These are phyloP conservation scores for Leonotis leonurus DNA, from an alignment of 257 asterid species.

Conservation along the genomic window DNA sequence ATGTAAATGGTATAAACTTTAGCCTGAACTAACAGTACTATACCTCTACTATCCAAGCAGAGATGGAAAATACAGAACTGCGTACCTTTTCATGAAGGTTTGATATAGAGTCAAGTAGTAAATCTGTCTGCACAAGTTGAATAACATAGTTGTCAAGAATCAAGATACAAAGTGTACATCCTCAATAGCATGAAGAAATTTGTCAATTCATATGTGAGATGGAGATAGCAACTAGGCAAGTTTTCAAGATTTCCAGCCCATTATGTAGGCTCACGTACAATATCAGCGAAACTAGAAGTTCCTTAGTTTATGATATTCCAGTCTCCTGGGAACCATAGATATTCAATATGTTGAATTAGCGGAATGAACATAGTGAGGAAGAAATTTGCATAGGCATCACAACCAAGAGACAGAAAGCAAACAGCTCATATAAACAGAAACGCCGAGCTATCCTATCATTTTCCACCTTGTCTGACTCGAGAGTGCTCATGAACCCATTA, in stretches of 20 bases:
- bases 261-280: neutral
- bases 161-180: neutral
- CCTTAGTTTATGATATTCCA: neutral
- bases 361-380: neutral
- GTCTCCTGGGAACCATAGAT: neutral
- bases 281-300: neutral
- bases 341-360: neutral
- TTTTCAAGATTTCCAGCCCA: neutral
- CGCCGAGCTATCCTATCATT: neutral
- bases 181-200: neutral
- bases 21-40: neutral
- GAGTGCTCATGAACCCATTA: neutral
- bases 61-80: neutral
- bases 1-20: neutral
- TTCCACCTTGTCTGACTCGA: neutral
- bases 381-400: neutral
- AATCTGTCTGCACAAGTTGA: constrained; percentile 33
- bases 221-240: neutral
- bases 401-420: neutral
- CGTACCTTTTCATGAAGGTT: constrained; percentile 45
- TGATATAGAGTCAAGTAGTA: constrained; percentile 34
- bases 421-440: neutral
- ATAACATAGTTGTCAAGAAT: neutral
- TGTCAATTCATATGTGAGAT: neutral
- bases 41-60: neutral